Base-by-base conservation (phyloP, 2,329 filamentous ascomycete species). In the Trichoderma harzianum region DNA sequence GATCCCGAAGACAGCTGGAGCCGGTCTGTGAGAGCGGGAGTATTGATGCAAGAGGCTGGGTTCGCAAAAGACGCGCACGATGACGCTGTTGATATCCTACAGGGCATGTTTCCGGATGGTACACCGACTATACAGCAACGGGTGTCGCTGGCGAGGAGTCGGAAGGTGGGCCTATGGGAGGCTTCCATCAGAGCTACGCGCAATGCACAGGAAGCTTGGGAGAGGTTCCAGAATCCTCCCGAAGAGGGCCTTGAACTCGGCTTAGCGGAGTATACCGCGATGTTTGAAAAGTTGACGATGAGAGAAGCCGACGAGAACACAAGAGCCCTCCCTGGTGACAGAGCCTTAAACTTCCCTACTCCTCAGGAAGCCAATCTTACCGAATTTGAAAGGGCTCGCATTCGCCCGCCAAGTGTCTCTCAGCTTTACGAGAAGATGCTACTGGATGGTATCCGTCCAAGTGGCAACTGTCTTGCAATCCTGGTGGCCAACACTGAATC, bases 301-400 rank as follows among this genome's bases (percentile, higher is more conserved):
- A 76, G 78, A 39, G 77, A 81, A 60, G 79, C 74, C 16, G 75
- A 77, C n/a, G 57, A 74, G 5, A 63, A 75, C 3, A 73, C 73
- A 36, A 75, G 73, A 3, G 72, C 84, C 16, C 77, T 88, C 2
- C 89, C 91, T 7, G 92, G 92, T 14, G 91, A 93, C 75, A 83
- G 83, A 51, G 84, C 89, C 24, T 81, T 90, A 24, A 85, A 88
- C 70, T 78, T 82, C 74, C 73, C 78, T 21, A 77, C 78, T 7
- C 73, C 78, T 65, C 72, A 78, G 51, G 76, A 81, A 14, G 81
- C 83, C 79, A 92, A 85, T 79, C 86, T 85, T 76, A 92, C 85
- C 72, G 86, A 90, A n/a, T 88, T 90, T 69, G 91, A 92, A 71
- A 88, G 88, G 74, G 86, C 89, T 51, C 85, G 88, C n/a, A 82